A percentile compares a stretch with the other conserved stretches of the same genome.
Evolutionary conservation across 805 yeast species (phyloP).

Genomic region (Candida adriatica): DNA sequence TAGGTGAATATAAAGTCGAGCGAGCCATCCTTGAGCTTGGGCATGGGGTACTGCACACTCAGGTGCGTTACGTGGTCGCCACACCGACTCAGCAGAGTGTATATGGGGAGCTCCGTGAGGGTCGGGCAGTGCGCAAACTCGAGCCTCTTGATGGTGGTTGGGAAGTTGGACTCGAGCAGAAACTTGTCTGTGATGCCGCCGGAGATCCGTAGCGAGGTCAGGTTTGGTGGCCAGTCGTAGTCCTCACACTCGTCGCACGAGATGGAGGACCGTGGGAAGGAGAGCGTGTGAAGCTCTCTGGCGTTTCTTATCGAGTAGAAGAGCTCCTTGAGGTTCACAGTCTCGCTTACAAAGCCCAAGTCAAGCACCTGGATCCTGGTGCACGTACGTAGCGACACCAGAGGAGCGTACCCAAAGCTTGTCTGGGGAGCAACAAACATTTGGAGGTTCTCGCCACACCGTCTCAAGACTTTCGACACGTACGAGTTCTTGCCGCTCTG

Average conservation of each 20-base stretch:
- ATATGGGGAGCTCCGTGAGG: constrained; percentile 58
- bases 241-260: constrained; percentile 49
- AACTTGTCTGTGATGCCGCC: constrained; percentile 89
- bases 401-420: constrained; percentile 86
- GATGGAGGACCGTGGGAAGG: constrained; percentile 86
- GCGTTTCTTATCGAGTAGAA: constrained; percentile 66
- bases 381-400: constrained; percentile 75
- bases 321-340: constrained; percentile 74
- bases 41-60: constrained; percentile 83
- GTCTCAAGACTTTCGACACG: constrained; percentile 73
- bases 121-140: constrained; percentile 87
- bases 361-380: constrained; percentile 58
- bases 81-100: constrained; percentile 49
- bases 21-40: constrained; percentile 59
- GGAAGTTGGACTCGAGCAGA: constrained; percentile 62
- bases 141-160: constrained; percentile 58
- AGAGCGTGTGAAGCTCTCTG: constrained; percentile 58
- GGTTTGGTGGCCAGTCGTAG: constrained; percentile 72
- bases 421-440: constrained; percentile 89
- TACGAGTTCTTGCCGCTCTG: constrained; percentile 91
- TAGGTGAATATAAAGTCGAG: constrained; percentile 65
- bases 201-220: constrained; percentile 66
- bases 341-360: constrained; percentile 81
- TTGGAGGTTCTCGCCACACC: constrained; percentile 61
- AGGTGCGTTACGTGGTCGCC: constrained; percentile 62